Evolutionary conservation across 2,329 filamentous ascomycete genomes (phyloP).

Genomic region (Aspergillus eucalypticola): DNA sequence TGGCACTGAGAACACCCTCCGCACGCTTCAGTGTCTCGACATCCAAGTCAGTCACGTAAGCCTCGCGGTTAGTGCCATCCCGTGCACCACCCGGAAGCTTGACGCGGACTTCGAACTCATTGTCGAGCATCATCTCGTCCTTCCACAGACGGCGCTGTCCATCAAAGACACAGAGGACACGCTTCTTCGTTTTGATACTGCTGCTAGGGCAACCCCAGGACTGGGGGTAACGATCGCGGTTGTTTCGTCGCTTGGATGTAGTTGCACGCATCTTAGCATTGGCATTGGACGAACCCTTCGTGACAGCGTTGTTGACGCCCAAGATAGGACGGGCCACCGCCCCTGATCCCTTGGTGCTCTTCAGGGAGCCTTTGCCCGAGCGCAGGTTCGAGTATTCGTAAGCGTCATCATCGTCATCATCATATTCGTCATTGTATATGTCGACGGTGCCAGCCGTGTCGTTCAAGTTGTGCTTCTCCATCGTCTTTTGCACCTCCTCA

Average conservation of each 20-base stretch:
- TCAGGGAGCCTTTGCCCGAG: constrained; percentile 51
- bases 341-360: constrained; percentile 50
- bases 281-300: constrained; percentile 35
- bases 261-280: constrained; percentile 70
- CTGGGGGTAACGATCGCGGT: constrained; percentile 87
- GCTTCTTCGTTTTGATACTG: constrained; percentile 98
- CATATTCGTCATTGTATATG: constrained; percentile 52
- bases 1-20: constrained; percentile 78
- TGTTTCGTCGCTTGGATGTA: constrained; percentile 71
- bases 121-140: constrained; percentile 98
- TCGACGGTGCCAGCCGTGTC: constrained; percentile 52
- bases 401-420: constrained; percentile 58
- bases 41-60: constrained; percentile 90
- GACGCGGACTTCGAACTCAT: constrained; percentile 89
- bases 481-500: constrained; percentile 57
- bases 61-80: constrained; percentile 79
- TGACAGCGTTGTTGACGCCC: constrained; percentile 47
- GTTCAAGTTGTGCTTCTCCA: constrained; percentile 59
- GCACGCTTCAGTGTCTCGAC: constrained; percentile 85
- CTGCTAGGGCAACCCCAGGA: constrained; percentile 91
- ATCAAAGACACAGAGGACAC: constrained; percentile 89
- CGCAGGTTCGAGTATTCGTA: constrained; percentile 48
- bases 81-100: constrained; percentile 71
- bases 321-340: constrained; percentile 54
- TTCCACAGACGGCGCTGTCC: constrained; percentile 86